Evolutionary conservation across 805 yeast species (phyloP), one percentile per base, ranked within the genome.

Genomic region (Pichia sporocuriosa): DNA sequence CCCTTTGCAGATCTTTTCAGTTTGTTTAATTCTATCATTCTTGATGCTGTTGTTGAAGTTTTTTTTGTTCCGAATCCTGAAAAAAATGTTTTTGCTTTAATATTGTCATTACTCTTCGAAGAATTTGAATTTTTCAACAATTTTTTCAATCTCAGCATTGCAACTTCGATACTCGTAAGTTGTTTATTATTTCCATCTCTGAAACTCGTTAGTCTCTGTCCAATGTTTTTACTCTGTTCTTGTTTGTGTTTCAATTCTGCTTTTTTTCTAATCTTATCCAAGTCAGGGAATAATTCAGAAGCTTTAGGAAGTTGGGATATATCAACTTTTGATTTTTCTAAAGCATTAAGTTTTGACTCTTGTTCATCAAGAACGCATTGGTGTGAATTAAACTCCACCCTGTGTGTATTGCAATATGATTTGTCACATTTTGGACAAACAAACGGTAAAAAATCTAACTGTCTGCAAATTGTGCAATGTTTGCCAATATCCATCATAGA

Each of bases 381-480:
- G 49, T 68, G 72, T 15, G 51, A 58, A 21, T 58, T 56, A 26
- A 52, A 57, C n/a, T 62, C 49, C 6, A 37, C 52, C 33, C 80
- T 52, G 52, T 78, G 84, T 32, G 69, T 67, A 9, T 70, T 63
- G 52, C 84, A 78, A 50, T 56, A 78, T 3, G 66, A 58, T 20
- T 54, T 49, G 10, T 66, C 53, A 39, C 63, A 66, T 32, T 69
- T 36, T 4, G 51, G 71, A 54, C 84, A 79, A 15, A 57, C 57
- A 53, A 68, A 78, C 15, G 84, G 84, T 23, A 79, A 59, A 48
- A 78, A 79, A 54, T 79, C 84, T 6, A 77, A 59, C 46, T 63
- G 66, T 35, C 68, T 62, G 54, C 84, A 79, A 15, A 67, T 59
- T 22, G 56, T 51, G 55, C 84, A 79, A 51, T 76, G 75, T 43